Evolutionary conservation across 2,329 filamentous ascomycete species (phyloP), one percentile per base, ranked within the genome.

Genomic region (Penicillium palitans): DNA sequence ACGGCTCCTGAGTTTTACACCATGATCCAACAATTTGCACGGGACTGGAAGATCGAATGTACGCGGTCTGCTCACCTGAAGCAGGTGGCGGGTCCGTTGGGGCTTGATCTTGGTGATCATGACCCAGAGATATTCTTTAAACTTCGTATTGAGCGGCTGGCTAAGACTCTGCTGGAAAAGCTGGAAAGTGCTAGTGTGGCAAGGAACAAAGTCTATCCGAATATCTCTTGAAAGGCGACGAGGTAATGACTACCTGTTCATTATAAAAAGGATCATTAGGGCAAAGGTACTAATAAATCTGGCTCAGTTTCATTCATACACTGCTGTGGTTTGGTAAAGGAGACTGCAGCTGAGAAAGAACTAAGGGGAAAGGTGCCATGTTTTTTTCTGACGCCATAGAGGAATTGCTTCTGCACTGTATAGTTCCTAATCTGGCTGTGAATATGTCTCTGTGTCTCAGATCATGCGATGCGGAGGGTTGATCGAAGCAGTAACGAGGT

Each of bases 201-300:
- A 15, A 52, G 24, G 24, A 55, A 60, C 39, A 56, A 63, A 19
- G 21, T 65, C 7, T 68, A 63, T 37, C 66, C 66, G 1, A 66
- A 59, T 10, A 10, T 45, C 9, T 25, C 46, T 25, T 37, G 21
- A 48, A 1, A n/a, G 4, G 6, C 8, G 9, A 24, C 17, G 13
- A 7, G 6, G 5, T 12, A 1, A 25, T 13, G 6, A 12, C 45
- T 10, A 35, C 15, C 15, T 35, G 33, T 1, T 8, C 6, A 17
- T 17, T 1, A 2, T 8, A 6, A 35, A 35, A 35, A 7, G 6
- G 13, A 35, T 35, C 8, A 7, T 35, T 17, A 17, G 15, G 33
- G 33, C 3, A 35, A 35, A 3, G 15, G 3, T 3, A 17, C 15
- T 35, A 7, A 17, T 35, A 17, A 17, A 17, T 15, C 33, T 17